A percentile compares a stretch with the other conserved stretches of the same genome.
phyloP scores from a whole-genome alignment of 2,329 filamentous ascomycete species.

The Cyphellophora europaea region DNA sequence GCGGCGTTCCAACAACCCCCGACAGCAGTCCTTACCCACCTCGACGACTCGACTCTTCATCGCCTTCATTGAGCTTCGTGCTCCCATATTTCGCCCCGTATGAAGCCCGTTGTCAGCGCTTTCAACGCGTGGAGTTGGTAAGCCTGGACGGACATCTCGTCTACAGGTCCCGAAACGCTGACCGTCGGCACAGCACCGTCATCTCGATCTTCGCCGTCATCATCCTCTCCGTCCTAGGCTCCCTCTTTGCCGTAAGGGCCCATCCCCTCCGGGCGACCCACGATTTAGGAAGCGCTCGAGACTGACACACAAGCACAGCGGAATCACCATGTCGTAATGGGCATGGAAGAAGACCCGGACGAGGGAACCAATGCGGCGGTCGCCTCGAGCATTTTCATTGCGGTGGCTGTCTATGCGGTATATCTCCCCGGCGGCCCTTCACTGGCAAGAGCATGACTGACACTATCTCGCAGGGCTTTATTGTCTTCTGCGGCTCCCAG shows the following conservation, averaged over 20 bases:
- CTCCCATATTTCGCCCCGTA: too few relatives aligned
- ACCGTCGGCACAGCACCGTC: slow-evolving; percentile 51
- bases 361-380: slow-evolving; percentile 62
- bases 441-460: too few relatives aligned
- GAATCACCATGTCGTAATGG: slow-evolving; percentile 76
- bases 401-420: slow-evolving; percentile 84
- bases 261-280: neutral
- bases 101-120: slow-evolving; percentile 30
- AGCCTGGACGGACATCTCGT: neutral
- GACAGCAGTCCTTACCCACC: too few relatives aligned
- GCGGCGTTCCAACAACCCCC: too few relatives aligned
- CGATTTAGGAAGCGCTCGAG: neutral
- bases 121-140: slow-evolving; percentile 94
- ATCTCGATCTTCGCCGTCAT: slow-evolving; percentile 57
- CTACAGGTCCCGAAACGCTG: neutral
- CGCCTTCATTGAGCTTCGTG: too few relatives aligned
- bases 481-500: slow-evolving; percentile 85
- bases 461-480: slow-evolving; percentile 77
- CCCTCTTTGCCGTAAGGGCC: slow-evolving; percentile 59
- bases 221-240: slow-evolving; percentile 56
- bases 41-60: too few relatives aligned
- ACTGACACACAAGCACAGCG: slow-evolving; percentile 25
- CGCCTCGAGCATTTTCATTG: slow-evolving; percentile 74
- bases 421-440: slow-evolving; percentile 28
- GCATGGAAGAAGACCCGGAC: slow-evolving; percentile 55